Evolutionary conservation across 345 rosid species (phyloP).

Genomic region (Moricandia moricandioides): DNA sequence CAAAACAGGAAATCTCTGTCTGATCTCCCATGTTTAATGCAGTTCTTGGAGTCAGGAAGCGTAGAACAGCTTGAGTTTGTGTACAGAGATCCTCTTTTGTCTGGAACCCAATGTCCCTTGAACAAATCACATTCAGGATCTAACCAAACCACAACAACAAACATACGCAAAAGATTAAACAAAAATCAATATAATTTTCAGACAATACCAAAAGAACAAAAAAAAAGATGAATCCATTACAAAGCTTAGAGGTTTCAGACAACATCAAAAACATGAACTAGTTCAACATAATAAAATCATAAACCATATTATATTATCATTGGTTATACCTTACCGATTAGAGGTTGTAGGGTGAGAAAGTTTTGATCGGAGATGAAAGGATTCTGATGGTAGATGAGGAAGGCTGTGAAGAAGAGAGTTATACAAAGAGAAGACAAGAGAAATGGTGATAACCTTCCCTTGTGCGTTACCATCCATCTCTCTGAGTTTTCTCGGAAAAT

Average conservation of each 20-base stretch:
- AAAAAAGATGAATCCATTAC: background rate
- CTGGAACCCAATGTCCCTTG: conserved; percentile 70
- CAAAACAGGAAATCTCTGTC: conserved; percentile 70
- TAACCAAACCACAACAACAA: conserved; percentile 19
- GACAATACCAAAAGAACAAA: background rate
- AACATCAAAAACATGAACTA: background rate
- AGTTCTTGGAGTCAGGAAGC: conserved; percentile 69
- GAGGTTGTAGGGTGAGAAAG: conserved; percentile 22
- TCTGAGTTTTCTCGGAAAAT: conserved; percentile 28
- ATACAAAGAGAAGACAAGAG: conserved; percentile 45
- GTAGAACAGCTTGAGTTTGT: conserved; percentile 69
- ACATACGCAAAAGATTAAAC: background rate
- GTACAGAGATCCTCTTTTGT: conserved; percentile 46
- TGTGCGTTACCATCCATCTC: conserved; percentile 35
- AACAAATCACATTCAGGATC: conserved; percentile 53
- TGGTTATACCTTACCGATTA: conserved; percentile 36
- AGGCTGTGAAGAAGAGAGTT: conserved; percentile 50
- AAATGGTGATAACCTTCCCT: conserved; percentile 42
- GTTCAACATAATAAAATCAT: background rate
- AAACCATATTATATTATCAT: background rate
- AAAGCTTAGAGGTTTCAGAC: background rate
- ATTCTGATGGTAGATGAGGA: conserved; percentile 55
- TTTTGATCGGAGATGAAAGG: conserved; percentile 44
- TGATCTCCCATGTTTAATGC: conserved; percentile 63
- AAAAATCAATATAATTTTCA: background rate